Base-by-base conservation (phyloP, 1,284 basidiomycete genomes). In the Violaceomyces palustris region DNA sequence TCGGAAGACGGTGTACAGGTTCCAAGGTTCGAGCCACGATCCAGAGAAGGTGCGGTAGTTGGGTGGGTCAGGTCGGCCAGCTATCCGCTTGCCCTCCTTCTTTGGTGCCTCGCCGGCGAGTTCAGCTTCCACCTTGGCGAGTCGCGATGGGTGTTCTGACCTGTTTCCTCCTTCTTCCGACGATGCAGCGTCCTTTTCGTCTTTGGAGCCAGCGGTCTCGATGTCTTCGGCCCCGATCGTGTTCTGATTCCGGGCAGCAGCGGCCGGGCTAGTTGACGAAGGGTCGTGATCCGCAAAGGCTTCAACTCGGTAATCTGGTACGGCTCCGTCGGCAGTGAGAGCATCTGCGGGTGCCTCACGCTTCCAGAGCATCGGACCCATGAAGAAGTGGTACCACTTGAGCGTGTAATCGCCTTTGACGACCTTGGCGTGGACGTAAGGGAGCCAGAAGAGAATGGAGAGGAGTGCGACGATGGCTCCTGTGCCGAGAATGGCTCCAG, bases 321-420 rank as follows among this genome's bases (percentile, higher is more conserved):
- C 49, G 4, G 46, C 49, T 19, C 28, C 24, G n/a, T 58, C 53
- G 10, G 48, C 53, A 5, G 52, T 56, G 11, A 54, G 22, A 3
- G 51, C 51, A 17, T 54, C 51, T 26, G 31, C 39, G 4, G 51
- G 51, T 6, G 51, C 51, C 0, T 42, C 35, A 6, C 51, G 42
- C 11, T 11, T 39, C 51, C 51, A 54, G 18, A 64, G 50, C 17
- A 45, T 14, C 1, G 61, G 57, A n/a, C 61, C 61, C 40, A 54
- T 44, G 42, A 57, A 47, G 22, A 64, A 41, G 38, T 64, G 61
- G 26, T 52, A 64, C 42, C 42, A 47, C 23, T 46, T 56, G 23
- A 64, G 17, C 21, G 54, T 54, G 26, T 51, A 46, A 27, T 64
- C 61, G 2, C 47, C 43, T 18, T 39, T 46, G 18, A 64, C 41